These are phyloP conservation scores for Monascus ruber DNA, from an alignment of 2,329 filamentous ascomycete species.

Conservation along the genomic window DNA sequence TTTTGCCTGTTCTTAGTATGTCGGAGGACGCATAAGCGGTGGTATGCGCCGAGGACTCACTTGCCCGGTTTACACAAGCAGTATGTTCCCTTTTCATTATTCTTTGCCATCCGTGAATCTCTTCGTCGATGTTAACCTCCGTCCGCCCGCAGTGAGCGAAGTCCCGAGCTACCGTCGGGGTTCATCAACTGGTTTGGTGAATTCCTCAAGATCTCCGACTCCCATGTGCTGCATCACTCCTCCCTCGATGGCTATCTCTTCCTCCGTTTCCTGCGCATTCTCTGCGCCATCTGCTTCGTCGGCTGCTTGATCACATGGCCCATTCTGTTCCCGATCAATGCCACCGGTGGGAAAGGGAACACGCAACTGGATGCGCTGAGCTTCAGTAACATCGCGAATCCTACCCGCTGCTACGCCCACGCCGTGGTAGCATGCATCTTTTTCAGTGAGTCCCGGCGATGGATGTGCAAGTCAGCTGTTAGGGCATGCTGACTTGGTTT, in stretches of 20 bases:
- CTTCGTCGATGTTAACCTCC: background rate
- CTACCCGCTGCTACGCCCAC: slow-evolving; percentile 66
- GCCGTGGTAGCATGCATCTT: slow-evolving; percentile 65
- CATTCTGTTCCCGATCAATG: slow-evolving; percentile 75
- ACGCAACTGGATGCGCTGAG: slow-evolving; percentile 64
- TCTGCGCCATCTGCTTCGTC: slow-evolving; percentile 65
- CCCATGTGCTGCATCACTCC: slow-evolving; percentile 76
- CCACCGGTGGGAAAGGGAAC: slow-evolving; percentile 60
- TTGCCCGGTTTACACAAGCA: slow-evolving; percentile 31
- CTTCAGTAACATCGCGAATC: slow-evolving; percentile 60
- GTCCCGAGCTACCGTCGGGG: slow-evolving; percentile 35
- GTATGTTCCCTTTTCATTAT: slow-evolving; percentile 11
- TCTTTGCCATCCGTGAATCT: background rate
- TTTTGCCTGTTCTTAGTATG: slow-evolving; percentile 36
- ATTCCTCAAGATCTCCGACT: slow-evolving; percentile 51
- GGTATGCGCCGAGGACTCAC: slow-evolving; percentile 35
- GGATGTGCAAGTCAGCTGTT: too few species aligned
- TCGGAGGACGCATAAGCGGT: slow-evolving; percentile 34
- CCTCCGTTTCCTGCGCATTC: slow-evolving; percentile 71
- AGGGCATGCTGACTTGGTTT: slow-evolving; percentile 4
- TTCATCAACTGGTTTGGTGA: slow-evolving; percentile 44
- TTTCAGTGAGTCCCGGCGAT: slow-evolving; percentile 50
- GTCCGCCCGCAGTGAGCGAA: slow-evolving; percentile 34
- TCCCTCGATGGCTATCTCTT: slow-evolving; percentile 89
- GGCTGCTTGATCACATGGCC: slow-evolving; percentile 81